Evolutionary conservation across 306 rosid species (phyloP).

Genomic region (Pterocarpus macrocarpus): DNA sequence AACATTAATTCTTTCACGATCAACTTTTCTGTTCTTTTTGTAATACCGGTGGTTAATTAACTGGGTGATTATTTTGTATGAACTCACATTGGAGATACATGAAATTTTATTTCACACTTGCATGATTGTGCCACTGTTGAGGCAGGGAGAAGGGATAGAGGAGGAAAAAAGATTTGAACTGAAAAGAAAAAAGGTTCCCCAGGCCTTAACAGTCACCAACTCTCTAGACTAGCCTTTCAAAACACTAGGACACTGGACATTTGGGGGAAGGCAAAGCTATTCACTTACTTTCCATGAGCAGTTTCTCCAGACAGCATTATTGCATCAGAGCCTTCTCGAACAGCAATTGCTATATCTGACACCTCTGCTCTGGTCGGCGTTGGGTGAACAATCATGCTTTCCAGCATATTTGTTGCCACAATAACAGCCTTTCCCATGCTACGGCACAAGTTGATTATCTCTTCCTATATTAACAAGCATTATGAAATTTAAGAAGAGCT

Average conservation of each 20-base stretch:
- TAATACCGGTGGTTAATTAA: too few species aligned
- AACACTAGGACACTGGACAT: neutral
- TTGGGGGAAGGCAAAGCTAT: neutral
- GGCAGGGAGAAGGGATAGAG: too few species aligned
- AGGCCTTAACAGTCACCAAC: neutral
- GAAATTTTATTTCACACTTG: too few species aligned
- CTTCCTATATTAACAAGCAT: slow-evolving; percentile 81
- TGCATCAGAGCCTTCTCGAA: slow-evolving; percentile 98
- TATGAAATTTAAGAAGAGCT: slow-evolving; percentile 38
- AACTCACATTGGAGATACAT: too few species aligned
- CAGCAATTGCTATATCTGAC: slow-evolving; percentile 98
- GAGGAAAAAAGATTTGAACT: too few species aligned
- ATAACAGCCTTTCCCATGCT: slow-evolving; percentile 99
- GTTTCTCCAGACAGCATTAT: slow-evolving; percentile 99
- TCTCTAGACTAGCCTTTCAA: neutral
- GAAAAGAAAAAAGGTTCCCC: too few species aligned
- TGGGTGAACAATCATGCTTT: slow-evolving; percentile 99
- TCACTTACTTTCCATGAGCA: slow-evolving; percentile 97
- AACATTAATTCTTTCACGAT: too few species aligned
- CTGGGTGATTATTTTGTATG: too few species aligned
- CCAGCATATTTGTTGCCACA: slow-evolving; percentile 98
- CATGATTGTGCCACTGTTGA: too few species aligned
- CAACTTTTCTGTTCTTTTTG: too few species aligned
- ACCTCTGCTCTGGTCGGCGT: slow-evolving; percentile 99
- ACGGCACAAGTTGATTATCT: slow-evolving; percentile 86